phyloP scores from a whole-genome alignment of 2,329 filamentous ascomycete species.

The Phialophora expanda region DNA sequence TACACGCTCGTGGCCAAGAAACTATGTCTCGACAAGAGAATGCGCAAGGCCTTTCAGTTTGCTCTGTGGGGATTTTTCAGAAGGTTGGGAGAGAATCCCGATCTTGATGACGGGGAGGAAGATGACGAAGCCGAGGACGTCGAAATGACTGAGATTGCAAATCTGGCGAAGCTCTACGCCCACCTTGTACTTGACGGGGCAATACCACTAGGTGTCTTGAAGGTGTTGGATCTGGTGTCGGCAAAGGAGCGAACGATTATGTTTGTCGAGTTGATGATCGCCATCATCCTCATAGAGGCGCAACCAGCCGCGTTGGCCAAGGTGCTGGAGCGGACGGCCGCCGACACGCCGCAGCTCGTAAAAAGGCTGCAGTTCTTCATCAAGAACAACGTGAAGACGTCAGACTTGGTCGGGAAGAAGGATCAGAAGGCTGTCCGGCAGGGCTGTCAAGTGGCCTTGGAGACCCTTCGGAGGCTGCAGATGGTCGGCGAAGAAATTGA shows the following conservation, averaged over 20 bases:
- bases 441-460: constrained; percentile 50
- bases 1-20: constrained; percentile 84
- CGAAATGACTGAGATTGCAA: constrained; percentile 65
- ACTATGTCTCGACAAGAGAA: constrained; percentile 73
- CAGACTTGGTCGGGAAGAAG: constrained; percentile 52
- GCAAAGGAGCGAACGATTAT: constrained; percentile 75
- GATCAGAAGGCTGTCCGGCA: constrained; percentile 42
- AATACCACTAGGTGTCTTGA: constrained; percentile 63
- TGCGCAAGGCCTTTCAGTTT: constrained; percentile 86
- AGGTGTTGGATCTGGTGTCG: constrained; percentile 75
- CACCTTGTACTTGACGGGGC: constrained; percentile 65
- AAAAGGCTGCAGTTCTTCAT: constrained; percentile 80
- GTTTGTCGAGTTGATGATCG: constrained; percentile 80
- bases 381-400: constrained; percentile 73
- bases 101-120: constrained; percentile 67
- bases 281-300: constrained; percentile 73
- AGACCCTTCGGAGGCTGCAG: constrained; percentile 46
- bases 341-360: constrained; percentile 69
- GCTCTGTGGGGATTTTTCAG: constrained; percentile 85
- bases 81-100: constrained; percentile 79
- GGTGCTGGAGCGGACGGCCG: constrained; percentile 63
- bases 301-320: constrained; percentile 66
- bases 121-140: constrained; percentile 54
- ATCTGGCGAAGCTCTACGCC: constrained; percentile 70
- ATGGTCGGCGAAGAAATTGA: background rate